A percentile compares a stretch with the other conserved stretches of the same genome.
Evolutionary conservation across 148 eudicot genomes (phyloP).

Genomic region (Silene latifolia): DNA sequence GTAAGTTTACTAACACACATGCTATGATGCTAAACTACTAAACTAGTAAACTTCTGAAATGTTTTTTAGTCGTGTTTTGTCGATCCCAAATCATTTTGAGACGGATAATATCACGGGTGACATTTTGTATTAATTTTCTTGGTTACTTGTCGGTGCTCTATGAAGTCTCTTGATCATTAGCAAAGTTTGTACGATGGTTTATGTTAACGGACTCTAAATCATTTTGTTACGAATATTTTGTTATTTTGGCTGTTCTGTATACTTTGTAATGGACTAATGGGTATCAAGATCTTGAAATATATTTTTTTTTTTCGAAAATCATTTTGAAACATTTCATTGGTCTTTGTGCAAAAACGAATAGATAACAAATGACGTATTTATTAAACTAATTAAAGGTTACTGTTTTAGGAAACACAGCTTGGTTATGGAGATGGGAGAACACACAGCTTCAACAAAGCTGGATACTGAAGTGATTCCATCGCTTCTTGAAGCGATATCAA

Average conservation of each 20-base stretch:
- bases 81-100: neutral
- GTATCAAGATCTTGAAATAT: too few species aligned
- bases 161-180: too few species aligned
- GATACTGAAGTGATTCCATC: slow-evolving; percentile 43
- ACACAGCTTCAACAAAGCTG: slow-evolving; percentile 9
- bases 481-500: slow-evolving; percentile 39
- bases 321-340: too few species aligned
- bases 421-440: slow-evolving; percentile 40
- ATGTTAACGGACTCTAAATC: neutral
- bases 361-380: too few species aligned
- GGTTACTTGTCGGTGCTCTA: too few species aligned
- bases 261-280: too few species aligned
- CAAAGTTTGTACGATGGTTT: neutral
- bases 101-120: neutral
- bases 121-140: too few species aligned
- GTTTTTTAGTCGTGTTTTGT: neutral
- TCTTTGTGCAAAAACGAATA: too few species aligned
- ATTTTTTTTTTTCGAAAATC: too few species aligned
- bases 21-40: too few species aligned
- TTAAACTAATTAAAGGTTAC: neutral
- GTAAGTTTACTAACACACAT: neutral
- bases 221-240: neutral
- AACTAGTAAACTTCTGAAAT: too few species aligned
- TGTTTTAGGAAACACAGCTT: slow-evolving; percentile 18
- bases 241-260: neutral